A percentile compares a stretch with the other conserved stretches of the same genome.
These are phyloP conservation scores for Termitomyces sp. DNA, from an alignment of 768 basidiomycete species.

Conservation along the genomic window DNA sequence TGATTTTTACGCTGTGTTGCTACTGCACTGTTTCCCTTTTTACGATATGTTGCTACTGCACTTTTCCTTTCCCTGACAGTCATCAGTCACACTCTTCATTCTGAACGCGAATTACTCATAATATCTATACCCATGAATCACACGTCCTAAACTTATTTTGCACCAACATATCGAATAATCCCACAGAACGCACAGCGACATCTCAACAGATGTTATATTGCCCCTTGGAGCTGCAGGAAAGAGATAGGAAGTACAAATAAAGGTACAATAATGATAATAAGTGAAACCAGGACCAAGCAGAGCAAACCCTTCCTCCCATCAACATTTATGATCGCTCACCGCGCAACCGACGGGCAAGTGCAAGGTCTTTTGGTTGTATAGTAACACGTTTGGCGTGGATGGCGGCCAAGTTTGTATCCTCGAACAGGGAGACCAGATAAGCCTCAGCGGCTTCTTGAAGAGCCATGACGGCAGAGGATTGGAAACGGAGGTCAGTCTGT, in stretches of 20 bases:
- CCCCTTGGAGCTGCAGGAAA: slow-evolving; percentile 1
- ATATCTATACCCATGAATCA: no score
- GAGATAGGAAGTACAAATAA: slow-evolving; percentile 14
- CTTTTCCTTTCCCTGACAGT: no score
- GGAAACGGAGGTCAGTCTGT: slow-evolving; percentile 80
- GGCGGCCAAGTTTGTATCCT: slow-evolving; percentile 80
- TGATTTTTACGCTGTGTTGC: no score
- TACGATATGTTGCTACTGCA: no score
- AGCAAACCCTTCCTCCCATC: background rate
- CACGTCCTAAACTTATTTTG: no score
- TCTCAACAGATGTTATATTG: slow-evolving; percentile 5
- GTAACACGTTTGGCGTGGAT: slow-evolving; percentile 85
- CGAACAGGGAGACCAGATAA: slow-evolving; percentile 72
- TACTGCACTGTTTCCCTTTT: no score
- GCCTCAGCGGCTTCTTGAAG: slow-evolving; percentile 85
- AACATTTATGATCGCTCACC: slow-evolving; percentile 63
- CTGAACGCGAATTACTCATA: no score
- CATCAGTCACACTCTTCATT: no score
- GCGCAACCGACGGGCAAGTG: slow-evolving; percentile 71
- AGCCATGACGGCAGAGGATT: slow-evolving; percentile 85
- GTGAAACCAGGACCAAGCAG: background rate
- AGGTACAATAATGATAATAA: slow-evolving; percentile 16
- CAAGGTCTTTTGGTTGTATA: slow-evolving; percentile 83
- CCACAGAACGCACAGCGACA: background rate
- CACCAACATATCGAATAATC: no score